A percentile compares a stretch with the other conserved stretches of the same genome.
Conservation (phyloP, 306 rosid genomes). For the Vigna mungo region DNA sequence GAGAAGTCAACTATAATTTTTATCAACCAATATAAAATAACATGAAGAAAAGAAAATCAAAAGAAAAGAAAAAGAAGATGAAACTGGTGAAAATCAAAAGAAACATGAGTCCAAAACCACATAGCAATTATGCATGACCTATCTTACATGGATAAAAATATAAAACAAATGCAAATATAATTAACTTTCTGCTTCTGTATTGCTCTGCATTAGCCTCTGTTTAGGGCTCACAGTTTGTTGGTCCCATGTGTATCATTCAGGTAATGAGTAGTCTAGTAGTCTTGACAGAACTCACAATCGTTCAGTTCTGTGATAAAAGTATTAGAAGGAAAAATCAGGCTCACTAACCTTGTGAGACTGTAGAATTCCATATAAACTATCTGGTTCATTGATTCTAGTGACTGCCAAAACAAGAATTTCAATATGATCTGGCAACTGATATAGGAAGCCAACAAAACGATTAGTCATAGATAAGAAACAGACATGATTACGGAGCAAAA, state of each 20-base stretch:
- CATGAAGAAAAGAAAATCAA: constrained; percentile 3
- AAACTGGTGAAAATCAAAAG: constrained; percentile 3
- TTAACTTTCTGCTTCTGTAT: background rate
- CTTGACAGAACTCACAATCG: background rate
- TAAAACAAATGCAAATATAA: background rate
- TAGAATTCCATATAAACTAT: constrained; percentile 93
- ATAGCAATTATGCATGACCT: background rate
- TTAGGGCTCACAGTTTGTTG: background rate
- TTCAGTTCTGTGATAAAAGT: constrained; percentile 28
- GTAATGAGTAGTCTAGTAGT: background rate
- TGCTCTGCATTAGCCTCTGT: background rate
- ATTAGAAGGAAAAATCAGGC: constrained; percentile 20
- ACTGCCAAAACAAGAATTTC: constrained; percentile 85
- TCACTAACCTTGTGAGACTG: constrained; percentile 88
- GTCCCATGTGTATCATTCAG: background rate
- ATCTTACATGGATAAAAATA: too few species aligned
- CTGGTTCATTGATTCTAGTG: constrained; percentile 91
- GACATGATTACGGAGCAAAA: constrained; percentile 1
- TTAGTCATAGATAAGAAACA: constrained; percentile 17
- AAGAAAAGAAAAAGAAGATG: constrained; percentile 4
- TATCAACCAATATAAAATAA: constrained; percentile 47
- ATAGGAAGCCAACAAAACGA: constrained; percentile 38
- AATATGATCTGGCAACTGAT: constrained; percentile 83
- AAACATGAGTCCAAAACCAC: constrained; percentile 15
- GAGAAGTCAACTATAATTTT: constrained; percentile 71